phyloP scores from a whole-genome alignment of 257 asterid species.

The Lantana camara region DNA sequence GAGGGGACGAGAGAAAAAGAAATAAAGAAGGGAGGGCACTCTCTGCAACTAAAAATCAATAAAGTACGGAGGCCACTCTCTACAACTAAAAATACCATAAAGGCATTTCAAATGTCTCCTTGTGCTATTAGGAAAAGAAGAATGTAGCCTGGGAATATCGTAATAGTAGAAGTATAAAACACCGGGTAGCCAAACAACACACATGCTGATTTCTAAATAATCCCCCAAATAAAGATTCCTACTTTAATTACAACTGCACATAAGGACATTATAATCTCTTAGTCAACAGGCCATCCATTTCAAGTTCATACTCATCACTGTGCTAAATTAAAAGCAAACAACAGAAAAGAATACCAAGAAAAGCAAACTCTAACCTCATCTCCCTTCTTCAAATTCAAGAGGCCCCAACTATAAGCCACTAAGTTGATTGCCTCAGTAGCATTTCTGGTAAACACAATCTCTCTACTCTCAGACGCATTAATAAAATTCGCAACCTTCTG shows the following conservation, averaged over 20 bases:
- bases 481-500: constrained; percentile 85
- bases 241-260: constrained; percentile 7
- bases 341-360: not conserved
- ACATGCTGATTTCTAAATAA: not conserved
- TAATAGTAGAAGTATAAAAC: too few relatives aligned
- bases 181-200: not conserved
- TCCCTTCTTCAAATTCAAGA: constrained; percentile 69
- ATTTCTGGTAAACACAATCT: constrained; percentile 91
- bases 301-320: constrained; percentile 25
- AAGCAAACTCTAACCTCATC: constrained; percentile 66
- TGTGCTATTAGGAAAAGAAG: too few relatives aligned
- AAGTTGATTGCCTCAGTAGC: constrained; percentile 97
- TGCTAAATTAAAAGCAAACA: not conserved
- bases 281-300: constrained; percentile 8
- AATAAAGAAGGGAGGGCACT: not conserved
- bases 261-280: not conserved
- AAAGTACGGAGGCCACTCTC: too few relatives aligned
- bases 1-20: constrained; percentile 13
- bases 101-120: too few relatives aligned
- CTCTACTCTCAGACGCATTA: constrained; percentile 63
- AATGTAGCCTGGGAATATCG: too few relatives aligned
- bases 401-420: constrained; percentile 97
- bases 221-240: constrained; percentile 11
- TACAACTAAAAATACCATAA: too few relatives aligned
- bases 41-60: not conserved